Base-by-base conservation (phyloP, 345 rosid genomes). In the Lenwebbia sp. region DNA sequence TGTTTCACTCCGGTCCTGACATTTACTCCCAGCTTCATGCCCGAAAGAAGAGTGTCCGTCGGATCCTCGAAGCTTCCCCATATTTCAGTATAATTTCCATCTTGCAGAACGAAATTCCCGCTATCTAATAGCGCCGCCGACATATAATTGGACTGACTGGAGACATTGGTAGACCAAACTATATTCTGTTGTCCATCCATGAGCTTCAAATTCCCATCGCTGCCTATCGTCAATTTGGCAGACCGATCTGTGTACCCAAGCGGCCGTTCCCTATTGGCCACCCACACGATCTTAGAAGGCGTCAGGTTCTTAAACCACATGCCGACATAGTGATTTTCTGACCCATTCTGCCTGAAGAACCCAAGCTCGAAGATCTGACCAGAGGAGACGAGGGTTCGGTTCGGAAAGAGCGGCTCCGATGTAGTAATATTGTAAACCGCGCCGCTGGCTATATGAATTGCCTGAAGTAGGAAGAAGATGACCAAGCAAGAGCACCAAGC, bases 31-130 rank as follows among this genome's bases (percentile, higher is more conserved):
- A 88, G 7, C 85, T 88, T 92, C 93, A 92, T 92, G 30, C 55
- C 86, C 4, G 89, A 87, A 10, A 92, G 81, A 82, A 90, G 17
- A 30, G 90, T 92, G 57, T 90, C 92, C 1, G 88, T 82, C 3
- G 91, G 92, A 74, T 87, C 25, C 58, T 88, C 92, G 44, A 90
- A 92, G 60, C 91, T 90, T 58, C 88, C 88, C 93, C 92, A 92
- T 26, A 87, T 62, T 3, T 40, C 0, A 1, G 84, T 58, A 12
- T 83, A 86, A 37, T 25, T 54, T 47, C 33, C 62, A 19, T 54
- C 83, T 49, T 58, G 85, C 49, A 92, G 74, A 33, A 89, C 91
- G 4, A 92, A 83, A n/a, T 92, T 90, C 19, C 92, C 92, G 13
- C 54, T 84, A 22, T 83, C 93, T 47, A 87, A 51, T 82, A 92